Conservation (phyloP, 371 early-diverging fungal species). For the Mucor plumbeus region DNA sequence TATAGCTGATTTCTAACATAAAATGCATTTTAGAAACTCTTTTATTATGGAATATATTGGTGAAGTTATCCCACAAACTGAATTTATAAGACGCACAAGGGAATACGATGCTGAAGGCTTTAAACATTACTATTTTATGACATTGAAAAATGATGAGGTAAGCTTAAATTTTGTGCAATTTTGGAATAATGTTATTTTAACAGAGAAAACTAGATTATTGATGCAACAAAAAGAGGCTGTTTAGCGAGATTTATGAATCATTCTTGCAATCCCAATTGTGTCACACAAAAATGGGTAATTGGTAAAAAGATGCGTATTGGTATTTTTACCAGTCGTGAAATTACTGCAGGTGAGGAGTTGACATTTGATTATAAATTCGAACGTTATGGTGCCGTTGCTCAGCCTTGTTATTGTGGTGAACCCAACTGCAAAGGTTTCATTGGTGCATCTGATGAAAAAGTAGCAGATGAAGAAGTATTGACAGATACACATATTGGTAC, state of each 20-base stretch:
- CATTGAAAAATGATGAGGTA: slow-evolving; percentile 87
- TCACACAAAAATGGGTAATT: slow-evolving; percentile 88
- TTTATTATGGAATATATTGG: slow-evolving; percentile 98
- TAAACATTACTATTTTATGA: slow-evolving; percentile 97
- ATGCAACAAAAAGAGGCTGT: slow-evolving; percentile 92
- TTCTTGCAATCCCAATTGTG: slow-evolving; percentile 91
- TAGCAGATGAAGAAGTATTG: slow-evolving; percentile 8
- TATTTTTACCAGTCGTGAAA: slow-evolving; percentile 74
- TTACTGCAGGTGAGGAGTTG: slow-evolving; percentile 82
- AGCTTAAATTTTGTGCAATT: not conserved
- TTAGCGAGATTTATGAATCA: slow-evolving; percentile 94
- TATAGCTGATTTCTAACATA: too few species aligned
- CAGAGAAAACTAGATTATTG: slow-evolving; percentile 69
- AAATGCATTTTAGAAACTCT: slow-evolving; percentile 36
- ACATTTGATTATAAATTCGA: slow-evolving; percentile 96
- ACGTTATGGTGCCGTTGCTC: slow-evolving; percentile 85
- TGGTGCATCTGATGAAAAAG: slow-evolving; percentile 61
- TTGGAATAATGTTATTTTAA: too few species aligned
- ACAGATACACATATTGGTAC: not conserved
- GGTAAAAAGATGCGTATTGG: slow-evolving; percentile 81
- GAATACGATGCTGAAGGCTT: slow-evolving; percentile 82
- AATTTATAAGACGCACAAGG: slow-evolving; percentile 82
- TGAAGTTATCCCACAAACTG: slow-evolving; percentile 83
- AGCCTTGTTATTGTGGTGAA: slow-evolving; percentile 93
- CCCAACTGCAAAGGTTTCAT: slow-evolving; percentile 89